Evolutionary conservation across 2,329 filamentous ascomycete genomes (phyloP), one percentile per base, ranked within the genome.

Genomic region (Stachybotrys chlorohalonatus): DNA sequence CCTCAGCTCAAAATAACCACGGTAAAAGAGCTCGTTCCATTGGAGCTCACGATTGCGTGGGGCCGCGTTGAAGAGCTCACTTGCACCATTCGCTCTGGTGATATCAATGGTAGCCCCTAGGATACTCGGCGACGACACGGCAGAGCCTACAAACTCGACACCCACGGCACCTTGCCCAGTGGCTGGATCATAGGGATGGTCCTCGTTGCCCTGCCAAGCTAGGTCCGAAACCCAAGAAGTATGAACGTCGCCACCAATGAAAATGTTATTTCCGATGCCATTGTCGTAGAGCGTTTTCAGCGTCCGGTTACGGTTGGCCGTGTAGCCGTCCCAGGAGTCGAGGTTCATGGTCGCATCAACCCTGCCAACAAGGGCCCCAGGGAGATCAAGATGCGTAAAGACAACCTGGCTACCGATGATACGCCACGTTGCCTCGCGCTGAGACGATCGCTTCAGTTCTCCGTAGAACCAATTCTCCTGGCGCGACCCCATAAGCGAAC

Each of bases 401-500:
- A 89, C 71, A 48, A 86, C 81, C 66, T 90, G 87, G 31, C 84
- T 86, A 11, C 87, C 87, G 48, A 91, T 78, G 17, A 91, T 67
- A 47, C 87, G 76, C 87, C 87, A 91, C 1, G 79, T 77, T 0
- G 86, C 83, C 30, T 83, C 83, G 16, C 86, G 79, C n/a, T 80
- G 62, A n/a, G 79, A 74, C 1, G 83, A 86, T 51, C 77, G 66
- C 5, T 75, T 76, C 8, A 89, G 71, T 47, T 76, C 71, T 49
- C 76, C 75, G 66, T 87, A 87, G 69, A 89, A 85, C 88, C 88
- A 91, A 60, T 82, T 80, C 68, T 91, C 88, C 65, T 91, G 87
- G 11, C 80, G 79, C 1, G 78, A 74, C 3, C 87, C 87, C 86
- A 91, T 90, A 59, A 91, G 71, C 0, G 79, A 80, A 5, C 87